phyloP scores from a whole-genome alignment of 805 yeast species.

The Scheffersomyces lignosus region DNA sequence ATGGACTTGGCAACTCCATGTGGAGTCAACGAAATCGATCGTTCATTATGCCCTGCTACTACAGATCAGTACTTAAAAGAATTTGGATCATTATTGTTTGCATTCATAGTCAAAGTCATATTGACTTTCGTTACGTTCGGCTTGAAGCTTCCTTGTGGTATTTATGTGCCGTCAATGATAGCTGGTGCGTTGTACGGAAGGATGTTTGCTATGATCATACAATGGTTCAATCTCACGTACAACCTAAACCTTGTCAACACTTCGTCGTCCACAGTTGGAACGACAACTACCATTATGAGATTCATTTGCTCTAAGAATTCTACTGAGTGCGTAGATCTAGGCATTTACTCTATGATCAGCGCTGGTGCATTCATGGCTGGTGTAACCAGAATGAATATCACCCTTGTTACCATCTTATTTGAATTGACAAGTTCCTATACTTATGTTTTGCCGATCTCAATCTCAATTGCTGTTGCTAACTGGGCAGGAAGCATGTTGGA shows the following conservation, averaged over 20 bases:
- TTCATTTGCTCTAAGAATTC: conserved; percentile 13
- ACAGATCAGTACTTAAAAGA: conserved; percentile 28
- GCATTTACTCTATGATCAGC: conserved; percentile 54
- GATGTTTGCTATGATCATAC: conserved; percentile 43
- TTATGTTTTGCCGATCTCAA: conserved; percentile 56
- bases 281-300: conserved; percentile 6
- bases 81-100: conserved; percentile 33
- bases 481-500: conserved; percentile 56
- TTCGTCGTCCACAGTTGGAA: conserved; percentile 1
- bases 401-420: conserved; percentile 50
- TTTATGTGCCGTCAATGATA: conserved; percentile 65
- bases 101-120: conserved; percentile 44
- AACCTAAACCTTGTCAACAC: conserved; percentile 1
- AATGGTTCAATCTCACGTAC: conserved; percentile 30
- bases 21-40: conserved; percentile 25
- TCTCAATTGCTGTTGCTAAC: conserved; percentile 56
- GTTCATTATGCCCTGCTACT: conserved; percentile 29
- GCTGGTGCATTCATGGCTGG: conserved; percentile 62
- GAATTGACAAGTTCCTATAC: conserved; percentile 58
- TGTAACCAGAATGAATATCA: conserved; percentile 54
- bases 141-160: conserved; percentile 57
- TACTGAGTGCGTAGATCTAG: conserved; percentile 41
- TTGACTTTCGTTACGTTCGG: conserved; percentile 58
- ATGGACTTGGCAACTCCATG: conserved; percentile 54
- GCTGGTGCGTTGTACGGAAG: conserved; percentile 62